These are phyloP conservation scores for Erigeron canadensis DNA, from an alignment of 129 eudicot genomes.

Conservation along the genomic window DNA sequence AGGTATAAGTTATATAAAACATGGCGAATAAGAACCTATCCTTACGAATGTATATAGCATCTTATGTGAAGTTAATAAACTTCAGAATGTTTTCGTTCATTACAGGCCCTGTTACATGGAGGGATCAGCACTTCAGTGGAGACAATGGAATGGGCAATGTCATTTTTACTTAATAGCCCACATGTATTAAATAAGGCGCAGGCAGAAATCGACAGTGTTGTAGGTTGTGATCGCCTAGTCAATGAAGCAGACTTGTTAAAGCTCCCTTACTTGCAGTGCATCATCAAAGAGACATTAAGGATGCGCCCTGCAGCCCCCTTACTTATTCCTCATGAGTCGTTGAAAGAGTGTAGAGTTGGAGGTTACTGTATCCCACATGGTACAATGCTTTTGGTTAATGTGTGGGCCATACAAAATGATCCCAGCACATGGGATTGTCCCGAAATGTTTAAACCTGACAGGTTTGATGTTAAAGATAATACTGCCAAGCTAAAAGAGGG, in stretches of 20 bases:
- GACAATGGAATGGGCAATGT: conserved; percentile 52
- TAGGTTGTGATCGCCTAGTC: conserved; percentile 31
- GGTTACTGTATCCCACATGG: conserved; percentile 40
- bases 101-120: conserved; percentile 37
- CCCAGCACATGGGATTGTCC: conserved; percentile 34
- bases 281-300: conserved; percentile 43
- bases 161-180: conserved; percentile 42
- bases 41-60: too few relatives aligned
- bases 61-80: background rate
- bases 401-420: conserved; percentile 44
- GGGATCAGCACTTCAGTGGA: conserved; percentile 43
- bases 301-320: conserved; percentile 42
- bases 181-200: conserved; percentile 29
- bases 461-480: conserved; percentile 26
- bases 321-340: conserved; percentile 41
- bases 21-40: too few relatives aligned
- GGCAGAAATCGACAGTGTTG: conserved; percentile 29
- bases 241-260: conserved; percentile 31
- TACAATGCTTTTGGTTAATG: conserved; percentile 42
- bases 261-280: conserved; percentile 41
- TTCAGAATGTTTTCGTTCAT: background rate
- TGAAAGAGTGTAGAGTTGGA: conserved; percentile 34
- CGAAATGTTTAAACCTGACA: conserved; percentile 34
- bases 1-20: too few relatives aligned
- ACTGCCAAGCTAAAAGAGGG: conserved; percentile 15